Base-by-base conservation (phyloP, 129 eudicot species). In the Scalesia atractyloides region DNA sequence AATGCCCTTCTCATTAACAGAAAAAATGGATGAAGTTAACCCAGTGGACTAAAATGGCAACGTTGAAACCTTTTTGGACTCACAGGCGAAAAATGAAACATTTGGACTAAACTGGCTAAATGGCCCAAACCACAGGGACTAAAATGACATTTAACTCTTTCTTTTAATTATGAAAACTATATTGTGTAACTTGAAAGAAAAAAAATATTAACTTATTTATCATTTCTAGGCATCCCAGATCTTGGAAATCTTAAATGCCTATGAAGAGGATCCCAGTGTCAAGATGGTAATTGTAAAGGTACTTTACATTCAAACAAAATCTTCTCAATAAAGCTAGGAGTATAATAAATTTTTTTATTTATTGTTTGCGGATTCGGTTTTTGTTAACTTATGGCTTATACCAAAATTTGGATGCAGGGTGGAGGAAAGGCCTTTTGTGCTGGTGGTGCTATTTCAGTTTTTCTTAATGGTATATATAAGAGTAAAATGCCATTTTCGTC, bases 391-490 rank as follows among this genome's bases (percentile, higher is more conserved):
- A 30, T 30, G 34, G 57, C 14, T 6, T n/a, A 16, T 5, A 51
- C 20, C 9, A 5, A 26, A 2, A 24, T 49, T 26, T 80, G 70
- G 30, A 52, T 18, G 49, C 61, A 92, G 96, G 95, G 96, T 39
- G 85, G 80, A 58, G 96, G 98, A 67, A 84, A 91, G 83, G 96
- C 98, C 73, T 92, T 92, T 46, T 92, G 96, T 89, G 95, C 98
- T 63, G 98, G 98, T 63, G 98, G 98, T 30, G 98, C 89, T 86
- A 91, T 92, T 67, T 82, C 91, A 66, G 82, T 86, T 67, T 88
- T 85, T 58, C 85, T 85, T 72, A 85, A 72, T 65, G 87, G 76
- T 73, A 82, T 92, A 76, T 70, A 59, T 30, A 73, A 82, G 76
- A 90, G 98, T n/a, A n/a, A n/a, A n/a, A n/a, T n/a, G n/a, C n/a